These are phyloP conservation scores for Setaria italica DNA, from an alignment of 202 grass and related monocot genomes.

Conservation along the genomic window DNA sequence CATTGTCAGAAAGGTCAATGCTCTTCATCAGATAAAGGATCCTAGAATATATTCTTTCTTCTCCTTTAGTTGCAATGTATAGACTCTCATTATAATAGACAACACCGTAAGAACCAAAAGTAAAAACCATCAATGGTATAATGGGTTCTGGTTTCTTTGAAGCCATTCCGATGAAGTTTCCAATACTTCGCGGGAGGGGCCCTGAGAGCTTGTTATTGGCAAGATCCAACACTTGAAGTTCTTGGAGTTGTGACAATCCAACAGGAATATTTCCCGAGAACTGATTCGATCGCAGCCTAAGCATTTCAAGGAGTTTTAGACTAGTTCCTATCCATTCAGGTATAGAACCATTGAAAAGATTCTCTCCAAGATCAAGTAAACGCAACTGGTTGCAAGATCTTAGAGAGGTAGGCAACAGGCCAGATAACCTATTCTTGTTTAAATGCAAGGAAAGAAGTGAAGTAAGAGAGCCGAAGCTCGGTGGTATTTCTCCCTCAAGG, in stretches of 20 bases:
- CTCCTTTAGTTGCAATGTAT: conserved; percentile 29
- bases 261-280: background rate
- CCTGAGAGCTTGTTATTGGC: background rate
- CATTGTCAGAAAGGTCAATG: conserved; percentile 41
- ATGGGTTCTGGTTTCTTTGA: background rate
- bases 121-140: no score
- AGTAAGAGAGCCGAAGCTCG: background rate
- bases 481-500: no score
- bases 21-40: conserved; percentile 24
- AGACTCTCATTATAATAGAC: background rate
- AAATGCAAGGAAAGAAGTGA: background rate
- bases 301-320: background rate
- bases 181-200: background rate
- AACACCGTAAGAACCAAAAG: no score
- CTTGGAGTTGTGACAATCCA: background rate
- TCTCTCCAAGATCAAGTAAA: background rate
- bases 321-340: background rate
- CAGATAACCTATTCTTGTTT: background rate
- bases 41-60: background rate
- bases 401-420: background rate
- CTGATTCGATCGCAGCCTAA: background rate
- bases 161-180: background rate
- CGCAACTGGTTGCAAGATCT: background rate
- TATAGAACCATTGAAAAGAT: background rate
- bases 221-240: background rate